Base-by-base conservation (phyloP, 768 basidiomycete species). In the Dioszegia hungarica region DNA sequence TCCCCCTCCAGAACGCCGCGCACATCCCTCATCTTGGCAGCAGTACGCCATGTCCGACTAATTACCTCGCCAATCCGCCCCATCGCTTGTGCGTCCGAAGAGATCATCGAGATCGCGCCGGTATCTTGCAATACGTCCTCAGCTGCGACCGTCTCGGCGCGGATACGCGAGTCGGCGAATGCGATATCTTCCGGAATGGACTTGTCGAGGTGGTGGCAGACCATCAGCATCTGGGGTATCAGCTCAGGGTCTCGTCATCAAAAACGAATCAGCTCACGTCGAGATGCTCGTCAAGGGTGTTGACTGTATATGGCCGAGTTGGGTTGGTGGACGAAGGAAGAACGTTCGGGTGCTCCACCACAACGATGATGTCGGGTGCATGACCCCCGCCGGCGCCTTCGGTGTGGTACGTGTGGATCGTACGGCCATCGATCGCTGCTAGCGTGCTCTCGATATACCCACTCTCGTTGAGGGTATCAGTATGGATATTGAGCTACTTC, bases 301-400 rank as follows among this genome's bases (percentile, higher is more conserved):
- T 98, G 29, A 80, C 78, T 1, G 90, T 82, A 72, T 86, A 98
- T 0, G 95, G 95, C 37, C 95, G 81, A 0, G 95, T 98, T 5
- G 95, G 95, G 70, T 93, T 99, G 4, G 95, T 99, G 9, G 95
- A 98, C 8, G 89, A 91, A 0, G 95, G 95, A 9, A 98, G 79
- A 2, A 98, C 92, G 57, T 97, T 94, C 1, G 85, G 78, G 6
- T 84, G 82, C 27, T 89, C 90, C 60, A 91, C 94, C 20, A 97
- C 93, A n/a, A 89, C 87, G 72, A 99, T 94, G 76, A 98, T 97
- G 68, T 98, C 95, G 0, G 95, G 95, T 1, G 94, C 94, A 72
- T 97, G 94, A 12, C 95, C 92, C 14, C 92, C 91, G 46, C 92
- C 92, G 50, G 93, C 93, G 41, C 94, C 94, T 79, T 97, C 94